phyloP scores from a whole-genome alignment of 2,329 filamentous ascomycete species.

The Xylaria sp. region DNA sequence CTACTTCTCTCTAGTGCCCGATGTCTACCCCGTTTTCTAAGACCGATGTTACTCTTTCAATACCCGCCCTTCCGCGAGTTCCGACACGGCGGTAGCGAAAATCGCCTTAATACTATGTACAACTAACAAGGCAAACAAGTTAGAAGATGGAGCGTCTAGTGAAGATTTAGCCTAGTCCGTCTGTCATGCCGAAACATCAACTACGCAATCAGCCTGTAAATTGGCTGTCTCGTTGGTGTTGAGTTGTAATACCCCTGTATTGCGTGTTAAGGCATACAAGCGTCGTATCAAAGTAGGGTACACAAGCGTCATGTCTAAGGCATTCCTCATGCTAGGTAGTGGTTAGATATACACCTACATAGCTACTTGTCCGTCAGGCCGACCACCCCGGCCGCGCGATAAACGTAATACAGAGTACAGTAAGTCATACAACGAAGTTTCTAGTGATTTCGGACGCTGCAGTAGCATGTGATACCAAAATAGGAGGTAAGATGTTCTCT shows the following conservation, averaged over 20 bases:
- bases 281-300: neutral
- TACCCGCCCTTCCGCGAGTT: slow-evolving; percentile 17
- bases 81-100: slow-evolving; percentile 27
- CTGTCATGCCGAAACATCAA: neutral
- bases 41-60: neutral
- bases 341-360: neutral
- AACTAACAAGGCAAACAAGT: neutral
- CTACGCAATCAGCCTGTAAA: neutral
- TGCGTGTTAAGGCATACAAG: neutral
- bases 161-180: neutral
- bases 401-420: neutral
- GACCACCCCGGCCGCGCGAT: neutral
- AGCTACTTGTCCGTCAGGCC: neutral
- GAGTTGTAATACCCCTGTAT: neutral
- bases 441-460: neutral
- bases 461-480: slow-evolving; percentile 13
- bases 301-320: neutral
- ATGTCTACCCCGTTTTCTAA: neutral
- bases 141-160: neutral
- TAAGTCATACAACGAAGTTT: neutral
- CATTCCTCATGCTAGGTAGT: neutral
- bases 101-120: neutral
- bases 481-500: neutral
- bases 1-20: neutral
- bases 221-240: neutral